Percentiles rank a stretch among this genome's conserved stretches.
phyloP scores from a whole-genome alignment of 257 asterid species.

The Solanum lycopersicoides region DNA sequence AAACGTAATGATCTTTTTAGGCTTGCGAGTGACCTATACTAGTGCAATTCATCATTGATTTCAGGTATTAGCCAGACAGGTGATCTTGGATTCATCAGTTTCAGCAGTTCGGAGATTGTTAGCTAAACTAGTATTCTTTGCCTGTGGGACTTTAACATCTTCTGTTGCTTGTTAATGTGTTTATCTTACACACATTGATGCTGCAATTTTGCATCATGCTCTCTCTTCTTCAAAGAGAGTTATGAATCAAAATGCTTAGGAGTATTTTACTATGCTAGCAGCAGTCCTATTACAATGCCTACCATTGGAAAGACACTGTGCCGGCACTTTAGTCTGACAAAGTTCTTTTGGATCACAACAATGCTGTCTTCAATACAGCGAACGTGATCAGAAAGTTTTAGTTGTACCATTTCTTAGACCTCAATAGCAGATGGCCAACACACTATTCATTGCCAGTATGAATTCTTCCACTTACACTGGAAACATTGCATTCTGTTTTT shows the following conservation, averaged over 20 bases:
- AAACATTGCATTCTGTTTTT: background rate
- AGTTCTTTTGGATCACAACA: conserved; percentile 14
- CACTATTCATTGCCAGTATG: background rate
- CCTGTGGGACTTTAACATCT: background rate
- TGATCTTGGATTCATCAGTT: background rate
- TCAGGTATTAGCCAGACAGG: background rate
- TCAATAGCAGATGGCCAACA: background rate
- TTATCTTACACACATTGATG: background rate
- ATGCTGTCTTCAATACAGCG: conserved; percentile 46
- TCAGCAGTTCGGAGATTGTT: background rate
- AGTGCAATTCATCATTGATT: background rate
- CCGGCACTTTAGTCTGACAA: conserved; percentile 1
- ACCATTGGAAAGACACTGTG: background rate
- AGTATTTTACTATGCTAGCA: background rate
- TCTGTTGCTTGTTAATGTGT: background rate
- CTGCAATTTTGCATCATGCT: background rate
- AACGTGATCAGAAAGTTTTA: conserved; percentile 3
- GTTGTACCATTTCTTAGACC: background rate
- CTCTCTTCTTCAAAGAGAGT: background rate
- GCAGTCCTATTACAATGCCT: background rate
- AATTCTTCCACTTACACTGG: background rate
- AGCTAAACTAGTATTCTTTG: background rate
- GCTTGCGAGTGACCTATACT: background rate
- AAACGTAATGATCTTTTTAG: background rate
- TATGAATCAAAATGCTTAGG: background rate